These are phyloP conservation scores for Geotrichum klebahnii DNA, from an alignment of 1,139 yeast genomes.

Conservation along the genomic window DNA sequence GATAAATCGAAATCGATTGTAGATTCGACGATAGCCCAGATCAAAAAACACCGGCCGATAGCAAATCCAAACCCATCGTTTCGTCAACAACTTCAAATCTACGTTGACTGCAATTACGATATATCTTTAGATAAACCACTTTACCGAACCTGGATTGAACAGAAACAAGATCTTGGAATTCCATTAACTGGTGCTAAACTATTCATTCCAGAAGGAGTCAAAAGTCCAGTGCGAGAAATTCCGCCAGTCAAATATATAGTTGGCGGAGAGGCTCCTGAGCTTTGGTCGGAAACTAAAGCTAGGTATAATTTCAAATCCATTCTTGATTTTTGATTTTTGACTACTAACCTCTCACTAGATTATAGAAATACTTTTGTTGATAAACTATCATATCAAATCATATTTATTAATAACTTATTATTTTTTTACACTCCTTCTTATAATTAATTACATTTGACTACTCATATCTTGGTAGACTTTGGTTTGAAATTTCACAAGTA, in stretches of 20 bases:
- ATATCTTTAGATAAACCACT: conserved; percentile 41
- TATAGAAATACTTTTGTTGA: neutral
- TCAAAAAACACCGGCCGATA: conserved; percentile 54
- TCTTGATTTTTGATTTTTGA: no score
- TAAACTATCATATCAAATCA: neutral
- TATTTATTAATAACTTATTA: neutral
- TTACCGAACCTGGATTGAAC: conserved; percentile 53
- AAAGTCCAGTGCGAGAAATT: neutral
- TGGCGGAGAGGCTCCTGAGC: neutral
- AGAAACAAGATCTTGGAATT: conserved; percentile 38
- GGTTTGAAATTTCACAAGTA: conserved; percentile 3
- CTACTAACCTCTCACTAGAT: no score
- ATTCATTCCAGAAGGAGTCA: neutral
- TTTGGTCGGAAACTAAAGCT: neutral
- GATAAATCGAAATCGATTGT: conserved; percentile 53
- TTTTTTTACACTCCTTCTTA: neutral
- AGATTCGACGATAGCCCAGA: conserved; percentile 69
- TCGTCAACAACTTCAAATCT: conserved; percentile 63
- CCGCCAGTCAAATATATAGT: neutral
- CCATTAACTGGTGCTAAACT: conserved; percentile 31
- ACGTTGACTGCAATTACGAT: conserved; percentile 47
- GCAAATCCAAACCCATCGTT: conserved; percentile 80
- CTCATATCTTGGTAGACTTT: neutral
- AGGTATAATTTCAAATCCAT: neutral
- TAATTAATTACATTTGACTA: neutral